Base-by-base conservation (phyloP, 164 flowering plant species). In the Macadamia tetraphylla region DNA sequence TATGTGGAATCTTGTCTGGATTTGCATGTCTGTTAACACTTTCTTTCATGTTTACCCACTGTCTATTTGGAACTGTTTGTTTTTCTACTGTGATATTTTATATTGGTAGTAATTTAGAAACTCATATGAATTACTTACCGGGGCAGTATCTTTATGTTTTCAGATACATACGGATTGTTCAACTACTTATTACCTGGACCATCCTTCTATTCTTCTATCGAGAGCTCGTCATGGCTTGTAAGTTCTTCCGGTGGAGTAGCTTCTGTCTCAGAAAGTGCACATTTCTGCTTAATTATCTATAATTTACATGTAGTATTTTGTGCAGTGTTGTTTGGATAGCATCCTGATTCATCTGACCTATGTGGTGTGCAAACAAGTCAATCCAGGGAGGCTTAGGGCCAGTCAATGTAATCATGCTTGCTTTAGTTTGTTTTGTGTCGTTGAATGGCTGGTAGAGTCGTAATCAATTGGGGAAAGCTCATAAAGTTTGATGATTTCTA, bases 1-100 rank as follows among this genome's bases (percentile, higher is more conserved):
- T 94, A 11, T 92, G 97, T 80, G 99, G 99, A 77, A 94, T 94
- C 77, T 78, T 94, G 74, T 90, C 99, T 73, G 99, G 99, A 74
- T 94, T 86, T 86, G 97, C 99, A 75, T 94, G 98, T 91, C 69
- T 51, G 91, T 79, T 60, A 65, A 67, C 62, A 35, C 13, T 70
- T 67, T 42, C 61, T 44, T 46, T 63, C 56, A 35, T n/a, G 4
- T 13, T 57, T 63, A 55, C 7, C 17, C n/a, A 64, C 17, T 51
- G 13, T 30, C 63, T 52, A 55, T 57, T 32, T 11, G 15, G 15
- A 9, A 17, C 17, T 49, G 29, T 61, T 46, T 18, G 15, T 17
- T 43, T 70, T 30, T 10, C 35, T 60, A 42, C 48, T 52, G 15
- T 35, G 43, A 14, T 31, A 46, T 29, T 17, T 55, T 58, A 29